These are phyloP conservation scores for Lumnitzera littorea DNA, from an alignment of 345 rosid genomes.

Conservation along the genomic window DNA sequence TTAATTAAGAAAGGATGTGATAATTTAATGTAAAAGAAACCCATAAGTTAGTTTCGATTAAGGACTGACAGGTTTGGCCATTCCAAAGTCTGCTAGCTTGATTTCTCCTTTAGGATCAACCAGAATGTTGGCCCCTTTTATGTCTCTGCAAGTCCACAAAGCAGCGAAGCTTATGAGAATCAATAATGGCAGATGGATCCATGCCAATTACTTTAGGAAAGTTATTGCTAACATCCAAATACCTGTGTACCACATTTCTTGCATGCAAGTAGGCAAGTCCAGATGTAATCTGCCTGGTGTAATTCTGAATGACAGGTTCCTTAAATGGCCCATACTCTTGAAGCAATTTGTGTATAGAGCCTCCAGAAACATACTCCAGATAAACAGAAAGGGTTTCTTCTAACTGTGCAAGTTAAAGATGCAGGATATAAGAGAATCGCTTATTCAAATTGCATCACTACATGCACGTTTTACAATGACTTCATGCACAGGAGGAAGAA, in stretches of 20 bases:
- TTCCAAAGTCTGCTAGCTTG: slow-evolving; percentile 95
- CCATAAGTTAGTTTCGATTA: no score
- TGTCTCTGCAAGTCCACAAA: slow-evolving; percentile 53
- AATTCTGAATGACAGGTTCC: slow-evolving; percentile 92
- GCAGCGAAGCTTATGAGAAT: neutral
- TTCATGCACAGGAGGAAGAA: neutral
- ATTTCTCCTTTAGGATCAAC: slow-evolving; percentile 94
- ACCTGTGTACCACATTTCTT: slow-evolving; percentile 95
- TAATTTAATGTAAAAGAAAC: neutral
- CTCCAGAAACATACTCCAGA: slow-evolving; percentile 93
- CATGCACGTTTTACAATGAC: no score
- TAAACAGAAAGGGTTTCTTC: slow-evolving; percentile 91
- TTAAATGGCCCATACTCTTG: slow-evolving; percentile 86
- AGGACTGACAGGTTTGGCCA: slow-evolving; percentile 75
- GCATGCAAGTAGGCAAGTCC: slow-evolving; percentile 93
- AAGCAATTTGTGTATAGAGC: slow-evolving; percentile 91
- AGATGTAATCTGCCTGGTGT: slow-evolving; percentile 74
- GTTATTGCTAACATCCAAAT: slow-evolving; percentile 4
- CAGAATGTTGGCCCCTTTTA: slow-evolving; percentile 94
- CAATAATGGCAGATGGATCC: neutral
- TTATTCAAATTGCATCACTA: neutral
- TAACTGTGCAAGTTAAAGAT: slow-evolving; percentile 40
- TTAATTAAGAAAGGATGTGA: slow-evolving; percentile 3
- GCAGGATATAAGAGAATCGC: slow-evolving; percentile 10
- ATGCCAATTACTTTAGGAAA: neutral